Evolutionary conservation across 495 filamentous ascomycete species (phyloP).

Genomic region (Penicillium manginii): DNA sequence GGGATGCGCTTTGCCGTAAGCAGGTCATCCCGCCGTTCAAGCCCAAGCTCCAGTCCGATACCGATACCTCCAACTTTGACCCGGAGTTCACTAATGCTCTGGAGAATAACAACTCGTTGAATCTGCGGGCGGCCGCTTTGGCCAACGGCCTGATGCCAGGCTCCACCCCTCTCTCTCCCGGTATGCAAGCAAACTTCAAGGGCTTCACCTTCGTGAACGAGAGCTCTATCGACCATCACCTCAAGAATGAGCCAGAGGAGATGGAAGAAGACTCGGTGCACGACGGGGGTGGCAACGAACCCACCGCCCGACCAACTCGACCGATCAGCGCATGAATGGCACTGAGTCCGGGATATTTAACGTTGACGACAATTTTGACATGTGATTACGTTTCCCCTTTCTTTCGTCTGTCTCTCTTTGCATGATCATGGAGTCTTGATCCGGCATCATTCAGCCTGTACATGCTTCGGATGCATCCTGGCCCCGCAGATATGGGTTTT

Average conservation of each 20-base stretch:
- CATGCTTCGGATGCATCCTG: slow-evolving; percentile 38
- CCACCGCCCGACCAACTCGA: slow-evolving; percentile 39
- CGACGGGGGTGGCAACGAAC: slow-evolving; percentile 50
- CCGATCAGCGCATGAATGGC: slow-evolving; percentile 69
- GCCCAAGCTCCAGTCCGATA: slow-evolving; percentile 91
- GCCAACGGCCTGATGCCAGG: slow-evolving; percentile 78
- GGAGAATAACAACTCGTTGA: slow-evolving; percentile 69
- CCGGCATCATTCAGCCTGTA: slow-evolving; percentile 41
- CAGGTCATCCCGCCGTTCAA: slow-evolving; percentile 97
- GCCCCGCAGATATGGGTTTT: slow-evolving; percentile 32
- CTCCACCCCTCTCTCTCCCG: slow-evolving; percentile 88
- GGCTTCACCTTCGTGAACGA: slow-evolving; percentile 99
- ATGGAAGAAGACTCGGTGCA: slow-evolving; percentile 76
- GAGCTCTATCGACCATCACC: slow-evolving; percentile 90
- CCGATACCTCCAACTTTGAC: slow-evolving; percentile 97
- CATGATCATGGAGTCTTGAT: slow-evolving; percentile 52
- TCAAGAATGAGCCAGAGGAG: slow-evolving; percentile 59
- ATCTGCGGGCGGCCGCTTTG: slow-evolving; percentile 79
- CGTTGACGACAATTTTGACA: slow-evolving; percentile 70
- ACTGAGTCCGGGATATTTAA: slow-evolving; percentile 73
- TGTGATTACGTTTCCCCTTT: slow-evolving; percentile 49
- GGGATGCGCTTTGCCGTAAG: slow-evolving; percentile 83
- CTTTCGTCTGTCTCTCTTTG: slow-evolving; percentile 25
- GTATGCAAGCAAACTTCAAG: slow-evolving; percentile 96
- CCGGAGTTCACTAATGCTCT: slow-evolving; percentile 97